Conservation (phyloP, 371 early-diverging fungal species). For the Paraphysoderma sedebokerense region DNA sequence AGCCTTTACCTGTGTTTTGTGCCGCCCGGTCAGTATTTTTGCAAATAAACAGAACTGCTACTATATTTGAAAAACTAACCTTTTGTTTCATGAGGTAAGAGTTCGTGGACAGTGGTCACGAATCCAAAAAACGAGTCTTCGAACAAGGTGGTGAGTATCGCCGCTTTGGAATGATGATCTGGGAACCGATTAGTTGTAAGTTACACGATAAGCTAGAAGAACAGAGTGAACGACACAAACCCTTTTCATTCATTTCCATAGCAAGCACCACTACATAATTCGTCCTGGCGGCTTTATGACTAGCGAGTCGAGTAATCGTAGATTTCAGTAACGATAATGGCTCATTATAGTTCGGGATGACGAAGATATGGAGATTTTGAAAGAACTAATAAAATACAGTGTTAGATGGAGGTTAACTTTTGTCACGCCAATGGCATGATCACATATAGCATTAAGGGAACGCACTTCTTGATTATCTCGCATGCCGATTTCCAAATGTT, state of each 20-base stretch:
- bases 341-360: slow-evolving; percentile 46
- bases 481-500: slow-evolving; percentile 2
- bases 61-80: no score
- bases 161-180: slow-evolving; percentile 38
- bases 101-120: slow-evolving; percentile 49
- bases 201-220: no score
- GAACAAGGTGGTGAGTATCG: slow-evolving; percentile 25
- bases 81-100: no score
- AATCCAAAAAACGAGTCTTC: slow-evolving; percentile 37
- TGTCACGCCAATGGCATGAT: slow-evolving; percentile 1
- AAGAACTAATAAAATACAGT: slow-evolving; percentile 3
- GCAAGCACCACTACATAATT: slow-evolving; percentile 40
- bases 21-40: slow-evolving; percentile 39
- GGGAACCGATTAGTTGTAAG: no score
- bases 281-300: slow-evolving; percentile 19
- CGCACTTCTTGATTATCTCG: not conserved
- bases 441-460: not conserved
- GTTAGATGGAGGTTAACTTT: not conserved
- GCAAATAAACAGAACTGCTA: no score
- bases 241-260: slow-evolving; percentile 66
- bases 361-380: slow-evolving; percentile 27
- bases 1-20: slow-evolving; percentile 57
- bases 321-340: slow-evolving; percentile 24
- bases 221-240: no score
- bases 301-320: slow-evolving; percentile 23